Evolutionary conservation across 2,329 filamentous ascomycete species (phyloP), one percentile per base, ranked within the genome.

Genomic region (Orbilia ellipsospora): DNA sequence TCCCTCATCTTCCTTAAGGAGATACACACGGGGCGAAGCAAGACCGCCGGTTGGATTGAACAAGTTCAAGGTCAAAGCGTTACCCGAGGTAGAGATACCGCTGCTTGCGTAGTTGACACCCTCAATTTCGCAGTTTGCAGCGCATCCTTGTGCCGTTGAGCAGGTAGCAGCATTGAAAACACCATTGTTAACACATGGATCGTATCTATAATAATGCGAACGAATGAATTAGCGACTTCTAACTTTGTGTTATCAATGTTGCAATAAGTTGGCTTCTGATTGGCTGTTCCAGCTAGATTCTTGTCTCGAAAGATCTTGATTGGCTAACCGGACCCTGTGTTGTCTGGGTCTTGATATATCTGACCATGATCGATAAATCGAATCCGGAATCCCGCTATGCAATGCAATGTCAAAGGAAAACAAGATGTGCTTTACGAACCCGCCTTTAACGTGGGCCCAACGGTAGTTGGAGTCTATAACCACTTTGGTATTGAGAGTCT

Each of bases 401-500:
- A 36, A 36, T 7, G 31, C 31, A 2, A 7, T n/a, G n/a, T n/a
- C n/a, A 36, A 36, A 6, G 31, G 8, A 36, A 36, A 36, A 2
- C 5, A 6, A 36, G 31, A 36, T 2, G 10, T 6, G 10, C 6
- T 36, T 10, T 62, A 66, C 69, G 13, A 20, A 73, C 62, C 69
- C 69, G 51, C 63, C 69, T 56, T 80, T 80, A 60, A 82, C 80
- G 80, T 88, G 85, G 59, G 86, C 80, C 87, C 86, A 88, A 61
- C 86, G 84, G 85, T 86, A 88, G 81, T 87, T 87, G 77, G 85
- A 79, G 78, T 88, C 86, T 78, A 89, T 81, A 63, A 86, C 85
- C 63, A 89, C 83, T 31, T 83, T 84, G 45, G 85, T 86, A 48
- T 80, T 79, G 77, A 86, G 86, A 1, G 81, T 87, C 40, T 82